Conservation (phyloP, 2,329 filamentous ascomycete genomes). For the Fonsecaea pedrosoi region DNA sequence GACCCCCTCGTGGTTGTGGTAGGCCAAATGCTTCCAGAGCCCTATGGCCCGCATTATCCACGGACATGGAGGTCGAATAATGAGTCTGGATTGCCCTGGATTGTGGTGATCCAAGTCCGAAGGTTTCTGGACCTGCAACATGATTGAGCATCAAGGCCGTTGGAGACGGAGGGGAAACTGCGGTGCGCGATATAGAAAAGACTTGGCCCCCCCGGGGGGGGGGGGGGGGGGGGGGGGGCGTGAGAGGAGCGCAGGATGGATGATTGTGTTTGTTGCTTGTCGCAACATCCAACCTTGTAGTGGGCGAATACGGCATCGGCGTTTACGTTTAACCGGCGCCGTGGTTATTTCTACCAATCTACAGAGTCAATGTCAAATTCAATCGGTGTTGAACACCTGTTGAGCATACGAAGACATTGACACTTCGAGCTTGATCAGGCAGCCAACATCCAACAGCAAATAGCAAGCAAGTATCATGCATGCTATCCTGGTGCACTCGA, state of each 20-base stretch:
- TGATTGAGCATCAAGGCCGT: background rate
- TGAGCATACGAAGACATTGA: background rate
- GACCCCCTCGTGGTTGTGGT: background rate
- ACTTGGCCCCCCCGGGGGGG: too few species aligned
- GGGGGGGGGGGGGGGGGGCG: background rate
- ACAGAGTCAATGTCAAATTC: background rate
- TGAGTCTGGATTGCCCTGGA: background rate
- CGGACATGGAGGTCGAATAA: constrained; percentile 10
- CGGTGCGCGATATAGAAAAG: background rate
- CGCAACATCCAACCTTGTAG: background rate
- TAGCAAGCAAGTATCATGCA: background rate
- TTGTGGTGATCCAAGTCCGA: constrained; percentile 3
- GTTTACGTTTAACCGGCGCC: background rate
- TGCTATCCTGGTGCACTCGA: constrained; percentile 7
- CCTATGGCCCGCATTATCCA: background rate
- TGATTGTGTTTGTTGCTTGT: background rate
- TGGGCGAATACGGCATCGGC: background rate
- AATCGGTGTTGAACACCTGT: background rate
- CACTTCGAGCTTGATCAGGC: background rate
- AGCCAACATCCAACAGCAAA: background rate
- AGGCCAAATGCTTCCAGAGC: background rate
- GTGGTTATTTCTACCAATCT: background rate
- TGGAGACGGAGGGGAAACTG: background rate
- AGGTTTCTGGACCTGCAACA: background rate
- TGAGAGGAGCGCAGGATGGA: background rate